Base-by-base conservation (phyloP, 306 rosid species). In the Quillaja saponaria region DNA sequence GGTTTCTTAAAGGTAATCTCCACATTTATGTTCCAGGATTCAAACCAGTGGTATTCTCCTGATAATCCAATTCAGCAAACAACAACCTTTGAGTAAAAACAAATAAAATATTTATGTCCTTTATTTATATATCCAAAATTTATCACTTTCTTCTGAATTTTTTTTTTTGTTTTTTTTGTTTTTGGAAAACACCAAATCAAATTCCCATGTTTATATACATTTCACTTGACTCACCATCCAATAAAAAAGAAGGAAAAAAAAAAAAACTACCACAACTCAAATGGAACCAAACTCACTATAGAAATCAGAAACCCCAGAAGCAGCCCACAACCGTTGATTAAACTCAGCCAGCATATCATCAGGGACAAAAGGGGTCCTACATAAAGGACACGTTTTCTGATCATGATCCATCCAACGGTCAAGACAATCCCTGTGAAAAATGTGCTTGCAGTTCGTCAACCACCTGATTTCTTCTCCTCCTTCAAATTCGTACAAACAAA, bases 331-430 rank as follows among this genome's bases (percentile, higher is more conserved):
- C 12, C 95, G 95, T 55, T 79, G 88, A 71, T 91, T 71, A 31
- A 84, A 85, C 49, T 84, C 84, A 0, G 77, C 75, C 58, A 61
- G 56, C 79, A 68, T 76, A 54, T 74, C 71, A 46, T 82, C 80
- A 0, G 96, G 95, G 13, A 91, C 83, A 7, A 91, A 85, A 0
- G 83, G 81, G 8, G 91, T 88, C 66, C 97, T 75, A 56, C 97
- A 91, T 3, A 91, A 78, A 0, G 97, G 97, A 33, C 97, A 91
- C 3, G 96, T 88, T 14, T 77, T 86, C 80, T 88, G 97, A 59
- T 91, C 96, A 13, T 82, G 97, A 58, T 91, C 95, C 79, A 91
- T 82, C 97, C 97, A 91, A 68, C 97, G 88, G 85, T 91, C 97
- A 59, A 91, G 58, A 65, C 97, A 91, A 6, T 76, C 66, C 58